Percentiles rank a stretch among this genome's conserved stretches.
These are phyloP conservation scores for Paramecium pentaurelia DNA, from an alignment of 73 alveolate genomes.

Conservation along the genomic window DNA sequence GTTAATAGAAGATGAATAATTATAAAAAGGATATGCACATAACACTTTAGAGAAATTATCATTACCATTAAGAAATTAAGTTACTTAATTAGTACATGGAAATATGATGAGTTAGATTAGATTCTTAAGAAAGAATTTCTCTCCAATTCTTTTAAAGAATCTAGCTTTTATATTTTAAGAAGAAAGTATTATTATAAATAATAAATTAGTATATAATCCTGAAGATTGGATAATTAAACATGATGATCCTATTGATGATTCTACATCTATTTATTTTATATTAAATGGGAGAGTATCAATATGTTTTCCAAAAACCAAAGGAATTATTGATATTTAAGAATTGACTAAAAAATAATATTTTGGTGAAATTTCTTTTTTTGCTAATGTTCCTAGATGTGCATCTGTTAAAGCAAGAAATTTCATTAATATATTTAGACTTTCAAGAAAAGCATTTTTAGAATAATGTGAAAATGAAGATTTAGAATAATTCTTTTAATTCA, in stretches of 20 bases:
- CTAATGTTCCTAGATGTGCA: conserved; percentile 61
- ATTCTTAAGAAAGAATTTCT: background rate
- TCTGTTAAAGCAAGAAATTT: conserved; percentile 63
- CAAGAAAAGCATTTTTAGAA: background rate
- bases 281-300: conserved; percentile 5
- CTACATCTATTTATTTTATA: background rate
- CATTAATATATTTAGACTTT: background rate
- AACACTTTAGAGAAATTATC: background rate
- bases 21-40: background rate
- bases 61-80: background rate
- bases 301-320: background rate
- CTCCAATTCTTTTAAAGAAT: background rate
- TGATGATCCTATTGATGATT: background rate
- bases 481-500: background rate
- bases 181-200: background rate
- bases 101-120: background rate
- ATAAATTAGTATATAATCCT: background rate
- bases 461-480: background rate
- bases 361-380: conserved; percentile 71
- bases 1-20: background rate
- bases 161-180: background rate
- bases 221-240: conserved; percentile 1
- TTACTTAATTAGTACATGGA: background rate
- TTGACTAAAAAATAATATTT: conserved; percentile 37
- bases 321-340: background rate